Conservation (phyloP, 148 eudicot species). For the Chenopodium album region DNA sequence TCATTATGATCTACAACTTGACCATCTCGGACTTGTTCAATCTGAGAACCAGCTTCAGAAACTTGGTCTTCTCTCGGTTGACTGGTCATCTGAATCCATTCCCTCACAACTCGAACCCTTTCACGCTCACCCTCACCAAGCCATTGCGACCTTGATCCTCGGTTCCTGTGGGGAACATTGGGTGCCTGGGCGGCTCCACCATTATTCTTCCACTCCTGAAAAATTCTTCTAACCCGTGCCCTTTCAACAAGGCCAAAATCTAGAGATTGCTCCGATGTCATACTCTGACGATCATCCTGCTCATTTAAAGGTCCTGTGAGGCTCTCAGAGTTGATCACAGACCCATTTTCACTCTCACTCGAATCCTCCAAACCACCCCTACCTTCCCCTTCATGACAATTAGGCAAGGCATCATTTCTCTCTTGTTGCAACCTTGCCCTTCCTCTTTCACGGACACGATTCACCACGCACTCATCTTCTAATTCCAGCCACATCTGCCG, state of each 20-base stretch:
- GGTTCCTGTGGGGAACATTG: constrained; percentile 34
- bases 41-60: constrained; percentile 51
- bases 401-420: constrained; percentile 31
- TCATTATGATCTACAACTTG: constrained; percentile 36
- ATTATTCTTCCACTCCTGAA: constrained; percentile 64
- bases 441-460: constrained; percentile 32
- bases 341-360: constrained; percentile 43
- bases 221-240: constrained; percentile 63
- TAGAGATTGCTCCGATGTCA: constrained; percentile 56
- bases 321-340: constrained; percentile 29
- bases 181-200: constrained; percentile 41
- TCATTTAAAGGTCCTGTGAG: constrained; percentile 34
- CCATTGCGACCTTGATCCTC: constrained; percentile 45
- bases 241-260: constrained; percentile 65
- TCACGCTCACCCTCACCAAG: constrained; percentile 53
- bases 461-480: constrained; percentile 63
- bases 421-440: constrained; percentile 33
- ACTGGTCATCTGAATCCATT: constrained; percentile 55
- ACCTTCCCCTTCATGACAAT: constrained; percentile 32
- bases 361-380: constrained; percentile 39
- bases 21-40: constrained; percentile 53
- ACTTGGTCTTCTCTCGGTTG: constrained; percentile 55
- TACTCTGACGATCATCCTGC: constrained; percentile 50
- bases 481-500: constrained; percentile 84
- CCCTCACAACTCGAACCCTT: constrained; percentile 63